Evolutionary conservation across 2,329 filamentous ascomycete genomes (phyloP).

Genomic region (Apiospora pterosperma): DNA sequence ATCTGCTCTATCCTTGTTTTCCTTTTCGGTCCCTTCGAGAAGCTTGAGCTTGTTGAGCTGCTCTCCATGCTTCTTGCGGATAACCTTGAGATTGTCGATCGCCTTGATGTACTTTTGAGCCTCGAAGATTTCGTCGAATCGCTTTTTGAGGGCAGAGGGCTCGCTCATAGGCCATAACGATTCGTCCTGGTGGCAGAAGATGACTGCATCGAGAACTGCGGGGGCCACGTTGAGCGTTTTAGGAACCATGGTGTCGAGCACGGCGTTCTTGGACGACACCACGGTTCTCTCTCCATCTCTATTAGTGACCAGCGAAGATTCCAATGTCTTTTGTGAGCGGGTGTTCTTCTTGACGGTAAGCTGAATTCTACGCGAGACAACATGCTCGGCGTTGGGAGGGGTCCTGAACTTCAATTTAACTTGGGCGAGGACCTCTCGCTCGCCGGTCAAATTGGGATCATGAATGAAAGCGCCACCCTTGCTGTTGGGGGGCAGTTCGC

Average conservation of each 20-base stretch:
- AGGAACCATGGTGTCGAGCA: slow-evolving; percentile 81
- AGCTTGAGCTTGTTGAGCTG: slow-evolving; percentile 71
- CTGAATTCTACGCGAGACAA: slow-evolving; percentile 79
- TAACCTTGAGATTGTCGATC: slow-evolving; percentile 87
- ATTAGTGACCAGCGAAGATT: slow-evolving; percentile 71
- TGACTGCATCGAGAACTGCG: slow-evolving; percentile 88
- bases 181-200: slow-evolving; percentile 98
- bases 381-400: slow-evolving; percentile 74
- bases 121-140: slow-evolving; percentile 97
- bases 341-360: slow-evolving; percentile 81
- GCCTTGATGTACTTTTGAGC: slow-evolving; percentile 96
- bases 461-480: slow-evolving; percentile 91
- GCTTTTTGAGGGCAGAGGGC: slow-evolving; percentile 80
- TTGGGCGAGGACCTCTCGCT: slow-evolving; percentile 86
- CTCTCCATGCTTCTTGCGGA: slow-evolving; percentile 79
- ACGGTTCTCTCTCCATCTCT: slow-evolving; percentile 77
- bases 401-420: slow-evolving; percentile 86
- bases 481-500: slow-evolving; percentile 88
- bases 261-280: slow-evolving; percentile 75
- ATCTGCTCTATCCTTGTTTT: slow-evolving; percentile 81
- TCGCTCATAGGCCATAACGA: slow-evolving; percentile 96
- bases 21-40: slow-evolving; percentile 73
- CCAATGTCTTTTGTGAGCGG: slow-evolving; percentile 75
- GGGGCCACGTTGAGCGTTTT: slow-evolving; percentile 84
- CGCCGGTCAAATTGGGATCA: slow-evolving; percentile 87